phyloP scores from a whole-genome alignment of 2,329 filamentous ascomycete genomes.

The Beauveria scarabaeidicola region DNA sequence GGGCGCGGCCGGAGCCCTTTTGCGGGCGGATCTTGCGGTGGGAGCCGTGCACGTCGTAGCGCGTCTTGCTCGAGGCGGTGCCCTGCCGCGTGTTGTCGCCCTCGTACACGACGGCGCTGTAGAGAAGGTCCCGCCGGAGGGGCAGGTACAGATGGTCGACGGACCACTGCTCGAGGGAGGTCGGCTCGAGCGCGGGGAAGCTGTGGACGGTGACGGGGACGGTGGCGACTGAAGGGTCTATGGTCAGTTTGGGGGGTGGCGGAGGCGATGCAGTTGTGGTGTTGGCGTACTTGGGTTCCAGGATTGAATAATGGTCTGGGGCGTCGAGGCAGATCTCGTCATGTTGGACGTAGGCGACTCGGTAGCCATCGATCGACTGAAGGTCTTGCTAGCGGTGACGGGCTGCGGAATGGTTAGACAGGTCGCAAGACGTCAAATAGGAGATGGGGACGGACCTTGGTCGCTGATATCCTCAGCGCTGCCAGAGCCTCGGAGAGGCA shows the following conservation, averaged over 20 bases:
- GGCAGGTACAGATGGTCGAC: constrained; percentile 79
- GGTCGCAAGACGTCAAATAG: constrained; percentile 22
- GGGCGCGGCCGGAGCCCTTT: constrained; percentile 76
- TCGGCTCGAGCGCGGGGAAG: constrained; percentile 84
- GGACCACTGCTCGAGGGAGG: constrained; percentile 68
- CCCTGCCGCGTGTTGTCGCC: constrained; percentile 82
- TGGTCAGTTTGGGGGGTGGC: not conserved
- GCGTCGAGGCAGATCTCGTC: constrained; percentile 25
- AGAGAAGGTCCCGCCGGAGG: constrained; percentile 81
- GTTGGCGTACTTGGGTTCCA: constrained; percentile 37
- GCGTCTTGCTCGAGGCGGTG: constrained; percentile 73
- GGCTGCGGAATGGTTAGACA: constrained; percentile 22
- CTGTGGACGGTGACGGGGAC: constrained; percentile 80
- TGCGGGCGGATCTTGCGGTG: constrained; percentile 74
- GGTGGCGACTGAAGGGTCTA: constrained; percentile 38
- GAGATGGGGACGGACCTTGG: constrained; percentile 22
- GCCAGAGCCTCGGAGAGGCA: constrained; percentile 46
- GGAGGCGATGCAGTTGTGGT: not conserved
- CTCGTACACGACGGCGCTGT: constrained; percentile 87
- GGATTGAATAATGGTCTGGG: constrained; percentile 28
- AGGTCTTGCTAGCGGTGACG: constrained; percentile 28
- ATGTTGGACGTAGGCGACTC: constrained; percentile 33
- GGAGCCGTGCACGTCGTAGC: constrained; percentile 76
- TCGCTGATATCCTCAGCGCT: constrained; percentile 37
- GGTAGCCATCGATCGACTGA: constrained; percentile 49